Evolutionary conservation across 164 flowering plant genomes (phyloP).

Genomic region (Cinnamomum micranthum): DNA sequence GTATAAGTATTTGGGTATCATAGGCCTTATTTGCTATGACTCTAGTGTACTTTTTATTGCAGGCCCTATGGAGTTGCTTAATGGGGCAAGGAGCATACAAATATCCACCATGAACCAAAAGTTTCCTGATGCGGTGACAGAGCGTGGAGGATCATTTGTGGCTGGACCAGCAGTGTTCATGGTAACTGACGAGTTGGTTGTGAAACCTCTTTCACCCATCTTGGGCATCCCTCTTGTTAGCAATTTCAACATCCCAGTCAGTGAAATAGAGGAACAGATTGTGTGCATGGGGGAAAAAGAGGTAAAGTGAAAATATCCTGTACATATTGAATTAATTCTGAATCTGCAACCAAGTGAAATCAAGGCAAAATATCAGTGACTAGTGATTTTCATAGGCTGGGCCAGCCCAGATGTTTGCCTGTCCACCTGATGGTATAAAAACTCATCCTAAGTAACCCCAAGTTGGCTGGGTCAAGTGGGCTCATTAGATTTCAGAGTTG

Average conservation of each 20-base stretch:
- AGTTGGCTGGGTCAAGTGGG: background rate
- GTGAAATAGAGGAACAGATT: background rate
- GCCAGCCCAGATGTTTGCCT: background rate
- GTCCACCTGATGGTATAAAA: background rate
- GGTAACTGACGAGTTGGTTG: constrained; percentile 4
- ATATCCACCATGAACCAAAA: background rate
- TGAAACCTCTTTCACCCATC: background rate
- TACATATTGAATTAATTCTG: too few relatives aligned
- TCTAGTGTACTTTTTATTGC: too few relatives aligned
- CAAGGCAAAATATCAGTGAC: background rate
- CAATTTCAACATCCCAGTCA: background rate
- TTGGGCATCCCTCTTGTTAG: background rate
- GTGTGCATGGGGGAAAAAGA: background rate
- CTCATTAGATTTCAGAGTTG: too few relatives aligned
- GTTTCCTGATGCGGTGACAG: too few relatives aligned
- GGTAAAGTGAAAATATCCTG: background rate
- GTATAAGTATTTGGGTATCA: too few relatives aligned
- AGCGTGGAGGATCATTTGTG: background rate
- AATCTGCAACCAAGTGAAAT: too few relatives aligned
- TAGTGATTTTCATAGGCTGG: background rate
- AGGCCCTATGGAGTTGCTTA: background rate
- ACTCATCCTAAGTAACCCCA: background rate
- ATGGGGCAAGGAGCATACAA: too few relatives aligned
- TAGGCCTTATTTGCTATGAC: too few relatives aligned
- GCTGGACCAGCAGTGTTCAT: background rate